These are phyloP conservation scores for Chrysoporthe austroafricana DNA, from an alignment of 2,329 filamentous ascomycete species.

Conservation along the genomic window DNA sequence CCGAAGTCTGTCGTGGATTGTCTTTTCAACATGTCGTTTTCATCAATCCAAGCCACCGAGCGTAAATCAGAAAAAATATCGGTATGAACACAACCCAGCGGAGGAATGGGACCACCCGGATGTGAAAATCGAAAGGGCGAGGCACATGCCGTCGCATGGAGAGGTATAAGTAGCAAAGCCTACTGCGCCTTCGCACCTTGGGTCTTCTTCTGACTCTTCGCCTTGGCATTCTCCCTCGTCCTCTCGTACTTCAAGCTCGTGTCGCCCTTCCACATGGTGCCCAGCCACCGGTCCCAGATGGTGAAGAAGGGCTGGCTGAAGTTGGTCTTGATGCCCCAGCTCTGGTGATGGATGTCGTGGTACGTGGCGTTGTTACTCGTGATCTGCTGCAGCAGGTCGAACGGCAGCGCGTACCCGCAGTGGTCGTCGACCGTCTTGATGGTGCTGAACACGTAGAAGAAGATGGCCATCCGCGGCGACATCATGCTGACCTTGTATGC, in stretches of 20 bases:
- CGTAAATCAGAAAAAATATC: neutral
- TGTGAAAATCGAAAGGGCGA: neutral
- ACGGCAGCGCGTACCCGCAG: constrained; percentile 94
- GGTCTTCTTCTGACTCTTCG: constrained; percentile 45
- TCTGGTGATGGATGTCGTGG: constrained; percentile 98
- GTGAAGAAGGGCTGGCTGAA: constrained; percentile 93
- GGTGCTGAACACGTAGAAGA: constrained; percentile 86
- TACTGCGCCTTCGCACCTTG: constrained; percentile 12
- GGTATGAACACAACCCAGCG: neutral
- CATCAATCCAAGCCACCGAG: constrained; percentile 9
- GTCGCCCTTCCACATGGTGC: constrained; percentile 80
- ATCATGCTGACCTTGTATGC: constrained; percentile 82
- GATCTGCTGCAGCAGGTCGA: constrained; percentile 89
- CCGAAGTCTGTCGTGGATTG: constrained; percentile 7
- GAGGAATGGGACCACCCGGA: neutral
- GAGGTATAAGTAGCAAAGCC: neutral
- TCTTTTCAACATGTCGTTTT: constrained; percentile 5
- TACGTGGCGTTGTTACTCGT: constrained; percentile 96
- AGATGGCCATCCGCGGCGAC: constrained; percentile 84
- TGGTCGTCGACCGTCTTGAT: constrained; percentile 98
- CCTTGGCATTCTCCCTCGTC: constrained; percentile 39
- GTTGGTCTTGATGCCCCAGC: constrained; percentile 98
- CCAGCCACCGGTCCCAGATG: constrained; percentile 85
- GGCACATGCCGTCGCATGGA: neutral
- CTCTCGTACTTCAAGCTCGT: constrained; percentile 48